phyloP scores from a whole-genome alignment of 495 filamentous ascomycete genomes.

The Physcia stellaris region DNA sequence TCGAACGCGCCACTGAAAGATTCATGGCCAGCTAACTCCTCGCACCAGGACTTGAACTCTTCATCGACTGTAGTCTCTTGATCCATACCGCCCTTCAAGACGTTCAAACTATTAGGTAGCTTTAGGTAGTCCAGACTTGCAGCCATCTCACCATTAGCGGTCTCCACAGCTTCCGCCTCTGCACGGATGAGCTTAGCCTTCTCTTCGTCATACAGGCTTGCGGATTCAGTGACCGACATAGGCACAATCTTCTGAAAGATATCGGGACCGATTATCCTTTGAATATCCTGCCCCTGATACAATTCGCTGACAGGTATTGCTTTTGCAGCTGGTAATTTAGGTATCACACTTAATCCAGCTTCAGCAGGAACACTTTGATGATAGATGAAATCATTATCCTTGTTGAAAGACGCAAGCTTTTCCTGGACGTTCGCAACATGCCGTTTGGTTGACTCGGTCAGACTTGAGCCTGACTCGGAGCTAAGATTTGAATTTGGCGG shows the following conservation, averaged over 20 bases:
- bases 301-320: slow-evolving; percentile 94
- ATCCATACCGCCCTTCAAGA: slow-evolving; percentile 86
- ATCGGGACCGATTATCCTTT: slow-evolving; percentile 90
- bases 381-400: slow-evolving; percentile 98
- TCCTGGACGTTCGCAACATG: slow-evolving; percentile 72
- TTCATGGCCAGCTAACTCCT: slow-evolving; percentile 74
- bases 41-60: slow-evolving; percentile 86
- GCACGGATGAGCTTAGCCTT: slow-evolving; percentile 92
- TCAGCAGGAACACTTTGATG: slow-evolving; percentile 84
- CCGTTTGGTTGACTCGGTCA: slow-evolving; percentile 71
- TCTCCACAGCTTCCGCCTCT: slow-evolving; percentile 82
- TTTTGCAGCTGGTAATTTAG: slow-evolving; percentile 93
- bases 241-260: slow-evolving; percentile 95
- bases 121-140: slow-evolving; percentile 90
- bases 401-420: slow-evolving; percentile 56
- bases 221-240: slow-evolving; percentile 90
- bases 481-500: slow-evolving; percentile 72
- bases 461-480: slow-evolving; percentile 55
- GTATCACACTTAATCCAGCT: slow-evolving; percentile 61
- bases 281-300: slow-evolving; percentile 93
- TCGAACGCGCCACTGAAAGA: slow-evolving; percentile 66
- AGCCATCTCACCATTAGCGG: slow-evolving; percentile 87
- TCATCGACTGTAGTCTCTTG: slow-evolving; percentile 79
- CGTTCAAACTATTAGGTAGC: slow-evolving; percentile 74
- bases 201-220: slow-evolving; percentile 95